Percentiles rank a stretch among this genome's conserved stretches.
These are phyloP conservation scores for Micractinium sp. DNA, from an alignment of 139 green algal species.

Conservation along the genomic window DNA sequence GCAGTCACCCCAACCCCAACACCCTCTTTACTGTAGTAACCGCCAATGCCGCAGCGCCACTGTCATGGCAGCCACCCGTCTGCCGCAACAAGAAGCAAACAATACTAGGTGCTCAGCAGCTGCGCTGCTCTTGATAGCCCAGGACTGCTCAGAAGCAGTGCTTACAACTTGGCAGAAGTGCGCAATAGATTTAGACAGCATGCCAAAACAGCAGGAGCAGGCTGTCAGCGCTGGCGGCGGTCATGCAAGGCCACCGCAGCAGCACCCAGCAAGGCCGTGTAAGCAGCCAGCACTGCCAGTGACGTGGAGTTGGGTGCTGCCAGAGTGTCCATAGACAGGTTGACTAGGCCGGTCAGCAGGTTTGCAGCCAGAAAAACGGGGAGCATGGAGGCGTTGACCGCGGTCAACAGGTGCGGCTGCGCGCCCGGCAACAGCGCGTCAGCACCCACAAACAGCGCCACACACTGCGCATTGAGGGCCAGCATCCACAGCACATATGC, in stretches of 20 bases:
- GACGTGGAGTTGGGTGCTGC: constrained; percentile 33
- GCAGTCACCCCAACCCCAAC: no score
- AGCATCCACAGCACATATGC: constrained; percentile 81
- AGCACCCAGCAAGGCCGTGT: constrained; percentile 1
- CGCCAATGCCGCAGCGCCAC: no score
- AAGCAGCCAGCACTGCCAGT: constrained; percentile 37
- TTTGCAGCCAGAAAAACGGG: constrained; percentile 82
- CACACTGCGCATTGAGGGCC: constrained; percentile 57
- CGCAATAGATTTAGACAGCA: neutral
- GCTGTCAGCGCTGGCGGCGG: neutral
- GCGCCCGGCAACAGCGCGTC: neutral
- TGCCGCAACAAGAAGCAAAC: neutral
- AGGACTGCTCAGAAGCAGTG: neutral
- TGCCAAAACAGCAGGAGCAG: neutral
- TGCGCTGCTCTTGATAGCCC: neutral
- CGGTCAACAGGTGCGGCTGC: constrained; percentile 38
- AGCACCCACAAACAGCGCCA: constrained; percentile 45
- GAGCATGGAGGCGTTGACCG: constrained; percentile 65
- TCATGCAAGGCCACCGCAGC: neutral
- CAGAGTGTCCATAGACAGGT: constrained; percentile 70
- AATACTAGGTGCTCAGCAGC: neutral
- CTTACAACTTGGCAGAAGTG: neutral
- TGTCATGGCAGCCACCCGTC: no score
- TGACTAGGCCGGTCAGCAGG: constrained; percentile 75
- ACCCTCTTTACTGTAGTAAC: no score